Evolutionary conservation across 352 stramenopile species (phyloP), one percentile per base, ranked within the genome.

Genomic region (Phytophthora fragariae): DNA sequence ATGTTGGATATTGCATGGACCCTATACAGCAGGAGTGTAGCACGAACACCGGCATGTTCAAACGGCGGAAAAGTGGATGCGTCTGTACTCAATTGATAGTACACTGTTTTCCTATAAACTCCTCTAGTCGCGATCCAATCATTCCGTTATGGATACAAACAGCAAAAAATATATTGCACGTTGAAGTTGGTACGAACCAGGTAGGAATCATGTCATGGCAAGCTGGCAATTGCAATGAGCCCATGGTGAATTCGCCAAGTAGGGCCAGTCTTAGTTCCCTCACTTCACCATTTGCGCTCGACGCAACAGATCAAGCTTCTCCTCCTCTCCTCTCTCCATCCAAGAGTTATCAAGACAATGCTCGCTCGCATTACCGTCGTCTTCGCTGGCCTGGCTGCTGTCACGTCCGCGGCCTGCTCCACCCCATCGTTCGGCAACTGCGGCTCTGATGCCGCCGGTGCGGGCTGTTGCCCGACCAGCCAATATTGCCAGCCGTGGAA

Each of bases 401-500:
- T 69, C 29, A 24, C 41, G n/a, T 56, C 47, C 3, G 33, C 35
- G 1, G 61, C 33, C 21, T 69, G 62, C 55, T 41, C 47, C 31
- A 69, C 52, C 10, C 31, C 55, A 5, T 29, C 29, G 21, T 62
- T 62, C 46, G 64, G 44, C 7, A 59, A 17, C 24, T 71, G 64
- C 49, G 64, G 64, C 24, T 70, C 63, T 4, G 55, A 65, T 33
- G 41, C 52, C 41, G 52, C 35, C 14, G 63, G 63, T 12, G 57
- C 37, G 10, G 41, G 52, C 37, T 76, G 69, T 19, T 76, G 69
- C 39, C 58, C 64, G 31, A 54, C 49, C 24, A 53, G n/a, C 47
- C 56, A 67, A 19, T 75, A 75, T 50, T 76, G 69, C 55, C 69
- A 76, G 57, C 67, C 70, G 7, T 77, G 70, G 70, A 53, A 77